A percentile compares a stretch with the other conserved stretches of the same genome.
Evolutionary conservation across 306 rosid genomes (phyloP).

Genomic region (Prunus mongolica): DNA sequence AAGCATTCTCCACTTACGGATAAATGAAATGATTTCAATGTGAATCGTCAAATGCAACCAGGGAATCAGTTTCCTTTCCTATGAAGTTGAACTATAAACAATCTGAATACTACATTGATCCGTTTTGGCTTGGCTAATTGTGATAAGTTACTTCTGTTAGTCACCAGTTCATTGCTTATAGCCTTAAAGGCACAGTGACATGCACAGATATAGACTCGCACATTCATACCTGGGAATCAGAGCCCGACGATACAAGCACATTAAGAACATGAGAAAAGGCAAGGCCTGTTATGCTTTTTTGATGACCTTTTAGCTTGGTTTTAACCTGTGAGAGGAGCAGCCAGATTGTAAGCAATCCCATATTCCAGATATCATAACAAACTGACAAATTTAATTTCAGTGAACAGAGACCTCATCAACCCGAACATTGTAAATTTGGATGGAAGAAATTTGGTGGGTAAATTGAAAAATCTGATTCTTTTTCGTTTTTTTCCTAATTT

Average conservation of each 20-base stretch:
- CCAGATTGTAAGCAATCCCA: too few species aligned
- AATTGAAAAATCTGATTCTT: too few species aligned
- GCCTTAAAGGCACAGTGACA: neutral
- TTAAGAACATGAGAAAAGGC: constrained; percentile 16
- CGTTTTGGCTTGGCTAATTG: neutral
- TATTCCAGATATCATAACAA: too few species aligned
- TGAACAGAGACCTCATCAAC: too few species aligned
- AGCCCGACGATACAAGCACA: constrained; percentile 98
- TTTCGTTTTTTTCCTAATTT: too few species aligned
- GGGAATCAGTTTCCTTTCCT: neutral
- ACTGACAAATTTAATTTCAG: too few species aligned
- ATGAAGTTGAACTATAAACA: neutral
- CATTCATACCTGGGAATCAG: constrained; percentile 90
- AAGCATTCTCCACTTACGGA: neutral
- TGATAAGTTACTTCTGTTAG: constrained; percentile 1
- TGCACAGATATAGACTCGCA: neutral
- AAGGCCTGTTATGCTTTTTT: too few species aligned
- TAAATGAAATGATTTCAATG: neutral
- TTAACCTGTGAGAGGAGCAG: too few species aligned
- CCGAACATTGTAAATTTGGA: too few species aligned
- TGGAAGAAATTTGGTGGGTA: too few species aligned
- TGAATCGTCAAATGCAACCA: neutral
- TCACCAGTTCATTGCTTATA: constrained; percentile 2
- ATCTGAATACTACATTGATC: neutral
- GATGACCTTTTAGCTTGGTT: too few species aligned